A percentile compares a stretch with the other conserved stretches of the same genome.
phyloP scores from a whole-genome alignment of 495 filamentous ascomycete genomes.

The Platismatia glauca region DNA sequence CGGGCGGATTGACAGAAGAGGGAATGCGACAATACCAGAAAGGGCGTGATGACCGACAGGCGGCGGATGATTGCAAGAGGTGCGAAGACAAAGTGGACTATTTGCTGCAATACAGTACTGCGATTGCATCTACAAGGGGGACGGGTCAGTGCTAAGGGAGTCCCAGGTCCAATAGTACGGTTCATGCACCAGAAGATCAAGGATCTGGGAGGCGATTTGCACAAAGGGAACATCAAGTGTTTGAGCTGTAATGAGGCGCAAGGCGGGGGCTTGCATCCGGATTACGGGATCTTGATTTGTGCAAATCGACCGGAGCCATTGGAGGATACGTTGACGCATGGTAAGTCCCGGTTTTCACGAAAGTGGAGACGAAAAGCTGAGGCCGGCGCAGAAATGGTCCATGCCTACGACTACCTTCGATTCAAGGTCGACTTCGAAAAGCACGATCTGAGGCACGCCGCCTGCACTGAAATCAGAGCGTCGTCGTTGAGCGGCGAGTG shows the following conservation, averaged over 20 bases:
- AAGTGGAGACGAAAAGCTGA: background rate
- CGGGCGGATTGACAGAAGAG: constrained; percentile 57
- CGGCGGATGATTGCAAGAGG: constrained; percentile 60
- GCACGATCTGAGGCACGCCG: constrained; percentile 74
- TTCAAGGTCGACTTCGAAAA: constrained; percentile 73
- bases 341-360: constrained; percentile 4
- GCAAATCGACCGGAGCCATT: constrained; percentile 74
- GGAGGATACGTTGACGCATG: constrained; percentile 88
- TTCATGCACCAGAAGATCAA: constrained; percentile 73
- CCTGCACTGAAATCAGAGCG: constrained; percentile 96
- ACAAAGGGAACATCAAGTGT: constrained; percentile 68
- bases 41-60: constrained; percentile 55
- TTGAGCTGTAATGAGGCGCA: constrained; percentile 59
- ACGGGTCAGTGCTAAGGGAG: background rate
- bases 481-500: constrained; percentile 90
- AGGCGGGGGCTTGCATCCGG: constrained; percentile 71
- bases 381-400: constrained; percentile 65
- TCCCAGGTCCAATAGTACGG: constrained; percentile 62
- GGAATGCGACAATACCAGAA: constrained; percentile 63
- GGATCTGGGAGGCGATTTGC: constrained; percentile 66
- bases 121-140: background rate
- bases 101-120: constrained; percentile 61
- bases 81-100: constrained; percentile 75
- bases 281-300: constrained; percentile 81
- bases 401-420: constrained; percentile 86